Evolutionary conservation across 495 filamentous ascomycete genomes (phyloP).

Genomic region (Hypoxylon trugodes): DNA sequence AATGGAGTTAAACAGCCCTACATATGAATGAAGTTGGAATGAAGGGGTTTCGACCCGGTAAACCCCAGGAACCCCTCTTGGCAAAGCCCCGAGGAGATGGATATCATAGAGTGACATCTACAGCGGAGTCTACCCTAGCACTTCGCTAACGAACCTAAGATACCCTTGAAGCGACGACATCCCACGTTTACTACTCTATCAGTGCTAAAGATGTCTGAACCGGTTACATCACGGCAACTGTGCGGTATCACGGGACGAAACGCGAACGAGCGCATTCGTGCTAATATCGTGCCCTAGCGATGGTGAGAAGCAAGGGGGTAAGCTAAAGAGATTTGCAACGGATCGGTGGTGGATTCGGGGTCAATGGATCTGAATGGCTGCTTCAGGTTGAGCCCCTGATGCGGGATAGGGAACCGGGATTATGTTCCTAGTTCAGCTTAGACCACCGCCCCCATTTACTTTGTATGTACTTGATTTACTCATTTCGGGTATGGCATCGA

Average conservation of each 20-base stretch:
- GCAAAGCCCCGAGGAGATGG: slow-evolving; percentile 34
- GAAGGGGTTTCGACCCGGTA: slow-evolving; percentile 16
- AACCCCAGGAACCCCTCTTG: no score
- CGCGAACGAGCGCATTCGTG: slow-evolving; percentile 17
- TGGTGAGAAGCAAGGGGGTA: background rate
- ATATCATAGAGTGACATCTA: slow-evolving; percentile 9
- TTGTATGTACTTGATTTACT: slow-evolving; percentile 10
- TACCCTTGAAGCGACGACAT: slow-evolving; percentile 16
- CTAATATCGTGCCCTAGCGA: slow-evolving; percentile 22
- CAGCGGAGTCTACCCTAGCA: slow-evolving; percentile 11
- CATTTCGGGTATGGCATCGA: slow-evolving; percentile 21
- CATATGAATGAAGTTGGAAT: slow-evolving; percentile 5
- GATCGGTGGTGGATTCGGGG: slow-evolving; percentile 22
- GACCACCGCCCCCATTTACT: slow-evolving; percentile 1
- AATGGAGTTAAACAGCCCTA: slow-evolving; percentile 1
- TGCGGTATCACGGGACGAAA: slow-evolving; percentile 32
- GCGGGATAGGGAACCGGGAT: slow-evolving; percentile 23
- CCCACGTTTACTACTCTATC: slow-evolving; percentile 10
- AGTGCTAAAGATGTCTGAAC: slow-evolving; percentile 10
- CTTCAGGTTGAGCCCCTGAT: slow-evolving; percentile 39
- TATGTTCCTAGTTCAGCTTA: slow-evolving; percentile 16
- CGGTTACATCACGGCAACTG: slow-evolving; percentile 28
- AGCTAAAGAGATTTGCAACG: slow-evolving; percentile 27
- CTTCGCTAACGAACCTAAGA: slow-evolving; percentile 18
- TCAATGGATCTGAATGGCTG: slow-evolving; percentile 31